Percentiles rank a stretch among this genome's conserved stretches.
phyloP scores from a whole-genome alignment of 768 basidiomycete species.

The Rubroboletus satanas region DNA sequence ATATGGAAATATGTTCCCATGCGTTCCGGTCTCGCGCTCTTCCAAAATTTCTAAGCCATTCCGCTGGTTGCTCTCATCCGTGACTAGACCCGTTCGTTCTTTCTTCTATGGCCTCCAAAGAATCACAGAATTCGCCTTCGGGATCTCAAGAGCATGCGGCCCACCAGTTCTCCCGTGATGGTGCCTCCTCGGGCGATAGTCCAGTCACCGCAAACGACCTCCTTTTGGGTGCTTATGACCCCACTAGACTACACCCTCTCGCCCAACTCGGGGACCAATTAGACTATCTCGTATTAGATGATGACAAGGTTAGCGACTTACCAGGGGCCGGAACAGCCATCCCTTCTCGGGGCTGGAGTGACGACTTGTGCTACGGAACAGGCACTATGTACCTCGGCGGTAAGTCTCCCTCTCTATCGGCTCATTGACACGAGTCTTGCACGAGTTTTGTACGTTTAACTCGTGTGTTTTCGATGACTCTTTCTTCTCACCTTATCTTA shows the following conservation, averaged over 20 bases:
- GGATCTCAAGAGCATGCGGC: constrained; percentile 46
- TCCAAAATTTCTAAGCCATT: constrained; percentile 25
- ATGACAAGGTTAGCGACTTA: constrained; percentile 89
- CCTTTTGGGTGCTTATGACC: constrained; percentile 84
- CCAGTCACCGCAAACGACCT: constrained; percentile 83
- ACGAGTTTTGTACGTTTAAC: constrained; percentile 42
- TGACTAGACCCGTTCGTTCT: constrained; percentile 12
- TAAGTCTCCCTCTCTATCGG: constrained; percentile 67
- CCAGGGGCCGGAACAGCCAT: constrained; percentile 90
- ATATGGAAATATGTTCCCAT: constrained; percentile 22
- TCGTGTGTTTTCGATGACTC: constrained; percentile 45
- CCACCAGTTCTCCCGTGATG: constrained; percentile 42
- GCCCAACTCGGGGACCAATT: constrained; percentile 90
- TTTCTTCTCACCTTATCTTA: constrained; percentile 67
- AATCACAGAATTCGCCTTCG: constrained; percentile 24
- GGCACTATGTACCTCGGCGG: constrained; percentile 98
- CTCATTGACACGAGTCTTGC: constrained; percentile 44
- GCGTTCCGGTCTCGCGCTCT: constrained; percentile 18
- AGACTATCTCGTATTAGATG: constrained; percentile 93
- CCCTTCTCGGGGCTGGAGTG: constrained; percentile 96
- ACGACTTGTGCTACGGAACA: constrained; percentile 98
- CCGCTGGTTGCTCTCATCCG: constrained; percentile 19
- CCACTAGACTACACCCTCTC: constrained; percentile 88
- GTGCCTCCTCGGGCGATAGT: constrained; percentile 43
- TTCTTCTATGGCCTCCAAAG: constrained; percentile 28